phyloP scores from a whole-genome alignment of 2,329 filamentous ascomycete species.

The Teratosphaeria zuluensis region DNA sequence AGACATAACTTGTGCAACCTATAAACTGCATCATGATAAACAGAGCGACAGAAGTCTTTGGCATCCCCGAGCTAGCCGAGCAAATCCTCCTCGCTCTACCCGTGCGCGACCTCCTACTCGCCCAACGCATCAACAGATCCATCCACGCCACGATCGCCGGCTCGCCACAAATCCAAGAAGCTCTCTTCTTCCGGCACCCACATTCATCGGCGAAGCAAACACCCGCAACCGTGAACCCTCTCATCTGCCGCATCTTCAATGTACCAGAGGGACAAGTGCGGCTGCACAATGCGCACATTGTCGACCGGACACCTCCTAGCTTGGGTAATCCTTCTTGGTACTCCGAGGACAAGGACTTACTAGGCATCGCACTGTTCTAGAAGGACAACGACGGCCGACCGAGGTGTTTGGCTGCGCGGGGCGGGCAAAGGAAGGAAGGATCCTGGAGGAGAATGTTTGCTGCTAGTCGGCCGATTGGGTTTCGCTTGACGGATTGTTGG shows the following conservation, averaged over 20 bases:
- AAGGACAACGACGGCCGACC: not conserved
- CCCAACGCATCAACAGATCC: not conserved
- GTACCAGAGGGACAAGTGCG: not conserved
- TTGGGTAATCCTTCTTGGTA: not conserved
- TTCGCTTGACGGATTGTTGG: not conserved
- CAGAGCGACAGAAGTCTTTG: not conserved
- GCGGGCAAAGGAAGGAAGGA: not conserved
- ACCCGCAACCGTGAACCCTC: not conserved
- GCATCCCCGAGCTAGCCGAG: not conserved
- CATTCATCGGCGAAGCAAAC: not conserved
- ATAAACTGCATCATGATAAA: not conserved
- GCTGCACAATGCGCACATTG: not conserved
- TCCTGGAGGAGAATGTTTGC: not conserved
- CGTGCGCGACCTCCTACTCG: not conserved
- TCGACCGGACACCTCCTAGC: not conserved
- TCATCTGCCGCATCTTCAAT: not conserved
- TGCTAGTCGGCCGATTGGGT: not conserved
- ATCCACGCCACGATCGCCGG: not conserved
- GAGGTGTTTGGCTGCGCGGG: not conserved
- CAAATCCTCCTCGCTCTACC: conserved; percentile 1
- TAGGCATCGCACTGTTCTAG: not conserved
- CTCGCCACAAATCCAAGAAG: not conserved
- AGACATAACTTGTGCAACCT: not conserved
- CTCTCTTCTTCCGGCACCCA: not conserved
- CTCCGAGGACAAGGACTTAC: not conserved